Evolutionary conservation across 75 land plant species (phyloP).

Genomic region (Pinus albicaulis): DNA sequence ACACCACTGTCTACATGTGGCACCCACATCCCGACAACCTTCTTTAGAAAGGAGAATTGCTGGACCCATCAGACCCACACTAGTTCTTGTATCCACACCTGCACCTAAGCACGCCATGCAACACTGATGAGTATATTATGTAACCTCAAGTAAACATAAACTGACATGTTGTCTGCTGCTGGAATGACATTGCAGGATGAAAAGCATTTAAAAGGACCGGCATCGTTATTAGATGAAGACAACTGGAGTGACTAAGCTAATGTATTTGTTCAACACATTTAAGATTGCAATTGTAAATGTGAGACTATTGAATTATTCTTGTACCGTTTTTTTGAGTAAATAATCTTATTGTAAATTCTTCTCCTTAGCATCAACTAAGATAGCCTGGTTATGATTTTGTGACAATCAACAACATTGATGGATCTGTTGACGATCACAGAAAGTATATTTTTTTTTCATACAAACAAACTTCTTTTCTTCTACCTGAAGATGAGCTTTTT

Average conservation of each 20-base stretch:
- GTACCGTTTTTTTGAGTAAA: too few species aligned
- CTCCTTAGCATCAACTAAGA: background rate
- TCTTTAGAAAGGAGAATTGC: too few species aligned
- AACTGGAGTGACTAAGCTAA: conserved; percentile 7
- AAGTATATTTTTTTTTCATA: background rate
- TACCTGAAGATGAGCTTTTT: background rate
- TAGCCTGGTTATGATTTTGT: background rate
- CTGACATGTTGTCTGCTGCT: background rate
- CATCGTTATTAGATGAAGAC: conserved; percentile 6
- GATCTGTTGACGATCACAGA: background rate
- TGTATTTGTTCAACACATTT: background rate
- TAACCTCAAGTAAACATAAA: background rate
- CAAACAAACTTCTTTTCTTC: background rate
- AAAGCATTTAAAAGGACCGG: background rate
- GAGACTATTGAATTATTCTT: background rate
- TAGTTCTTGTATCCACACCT: background rate
- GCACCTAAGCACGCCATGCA: background rate
- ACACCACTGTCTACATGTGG: too few species aligned
- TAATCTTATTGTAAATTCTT: background rate
- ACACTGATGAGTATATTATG: background rate
- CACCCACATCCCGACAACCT: too few species aligned
- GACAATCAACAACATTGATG: background rate
- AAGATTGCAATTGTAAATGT: background rate
- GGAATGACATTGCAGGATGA: conserved; percentile 8
- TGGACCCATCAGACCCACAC: too few species aligned